phyloP scores from a whole-genome alignment of 2,329 filamentous ascomycete species.

The Xylaria sp. region DNA sequence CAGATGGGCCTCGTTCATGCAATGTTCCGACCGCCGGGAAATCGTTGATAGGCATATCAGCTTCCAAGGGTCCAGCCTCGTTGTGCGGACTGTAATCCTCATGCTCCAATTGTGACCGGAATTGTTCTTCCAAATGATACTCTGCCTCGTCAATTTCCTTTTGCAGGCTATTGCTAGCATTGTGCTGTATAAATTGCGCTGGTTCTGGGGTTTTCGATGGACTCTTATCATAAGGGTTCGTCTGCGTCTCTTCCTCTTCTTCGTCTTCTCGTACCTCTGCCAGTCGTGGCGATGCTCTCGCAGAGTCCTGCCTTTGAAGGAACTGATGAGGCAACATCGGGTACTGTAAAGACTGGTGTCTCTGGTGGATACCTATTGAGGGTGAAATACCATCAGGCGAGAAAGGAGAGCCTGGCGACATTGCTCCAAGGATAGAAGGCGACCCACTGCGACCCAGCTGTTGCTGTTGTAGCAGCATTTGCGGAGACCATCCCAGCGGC shows the following conservation, averaged over 20 bases:
- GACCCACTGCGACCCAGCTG: conserved; percentile 68
- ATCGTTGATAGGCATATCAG: conserved; percentile 38
- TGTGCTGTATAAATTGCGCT: conserved; percentile 65
- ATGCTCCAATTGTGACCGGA: conserved; percentile 81
- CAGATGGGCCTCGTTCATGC: conserved; percentile 59
- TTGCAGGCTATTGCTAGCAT: conserved; percentile 81
- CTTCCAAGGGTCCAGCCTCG: conserved; percentile 52
- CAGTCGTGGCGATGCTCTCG: conserved; percentile 69
- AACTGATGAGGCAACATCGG: conserved; percentile 67
- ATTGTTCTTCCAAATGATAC: conserved; percentile 83
- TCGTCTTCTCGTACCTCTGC: conserved; percentile 81
- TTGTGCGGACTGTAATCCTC: conserved; percentile 78
- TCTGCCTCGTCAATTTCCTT: conserved; percentile 87
- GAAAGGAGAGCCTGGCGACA: conserved; percentile 74
- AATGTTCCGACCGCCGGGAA: conserved; percentile 41
- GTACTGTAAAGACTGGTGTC: conserved; percentile 70
- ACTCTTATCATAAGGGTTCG: conserved; percentile 57
- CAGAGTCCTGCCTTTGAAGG: conserved; percentile 64
- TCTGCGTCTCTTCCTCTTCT: conserved; percentile 67
- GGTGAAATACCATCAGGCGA: conserved; percentile 62
- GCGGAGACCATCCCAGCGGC: conserved; percentile 68
- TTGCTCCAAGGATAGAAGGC: conserved; percentile 68
- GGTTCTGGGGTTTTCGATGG: conserved; percentile 67
- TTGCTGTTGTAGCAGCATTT: conserved; percentile 63
- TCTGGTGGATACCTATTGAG: conserved; percentile 61